A percentile compares a stretch with the other conserved stretches of the same genome.
Conservation (phyloP, 805 yeast species). For the Kazachstania taianensis region DNA sequence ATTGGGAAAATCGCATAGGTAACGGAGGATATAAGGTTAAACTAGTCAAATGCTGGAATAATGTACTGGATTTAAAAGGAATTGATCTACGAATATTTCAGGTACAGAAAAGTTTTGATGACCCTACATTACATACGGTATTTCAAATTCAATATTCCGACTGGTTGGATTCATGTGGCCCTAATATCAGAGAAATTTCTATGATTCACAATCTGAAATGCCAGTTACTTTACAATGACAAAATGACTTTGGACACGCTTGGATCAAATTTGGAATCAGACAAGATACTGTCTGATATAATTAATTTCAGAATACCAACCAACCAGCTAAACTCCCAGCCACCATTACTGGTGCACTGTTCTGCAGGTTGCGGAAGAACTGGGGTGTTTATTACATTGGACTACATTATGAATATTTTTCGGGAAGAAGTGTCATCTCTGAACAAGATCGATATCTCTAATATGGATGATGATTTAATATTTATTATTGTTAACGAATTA, state of each 20-base stretch:
- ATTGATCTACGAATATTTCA: constrained; percentile 27
- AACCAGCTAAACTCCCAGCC: constrained; percentile 2
- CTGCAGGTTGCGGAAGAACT: constrained; percentile 96
- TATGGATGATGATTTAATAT: constrained; percentile 43
- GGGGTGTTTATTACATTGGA: constrained; percentile 78
- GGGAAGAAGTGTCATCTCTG: constrained; percentile 25
- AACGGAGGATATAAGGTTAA: constrained; percentile 27
- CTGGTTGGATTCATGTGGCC: constrained; percentile 79
- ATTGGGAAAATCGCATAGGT: constrained; percentile 46
- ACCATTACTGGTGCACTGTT: constrained; percentile 78
- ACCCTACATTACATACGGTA: constrained; percentile 28
- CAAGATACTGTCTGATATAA: background rate
- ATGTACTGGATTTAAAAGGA: constrained; percentile 25
- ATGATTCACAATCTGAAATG: constrained; percentile 14
- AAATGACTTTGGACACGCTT: background rate
- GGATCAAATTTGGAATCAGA: background rate
- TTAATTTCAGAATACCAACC: background rate
- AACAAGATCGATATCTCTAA: constrained; percentile 34
- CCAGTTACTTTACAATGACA: constrained; percentile 19
- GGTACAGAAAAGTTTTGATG: constrained; percentile 6
- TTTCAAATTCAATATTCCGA: constrained; percentile 63
- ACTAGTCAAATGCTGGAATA: constrained; percentile 22
- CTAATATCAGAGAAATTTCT: constrained; percentile 18
- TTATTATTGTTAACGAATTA: constrained; percentile 48
- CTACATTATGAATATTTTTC: constrained; percentile 29